Base-by-base conservation (phyloP, 2,329 filamentous ascomycete genomes). In the Ophiocordyceps robertsii region DNA sequence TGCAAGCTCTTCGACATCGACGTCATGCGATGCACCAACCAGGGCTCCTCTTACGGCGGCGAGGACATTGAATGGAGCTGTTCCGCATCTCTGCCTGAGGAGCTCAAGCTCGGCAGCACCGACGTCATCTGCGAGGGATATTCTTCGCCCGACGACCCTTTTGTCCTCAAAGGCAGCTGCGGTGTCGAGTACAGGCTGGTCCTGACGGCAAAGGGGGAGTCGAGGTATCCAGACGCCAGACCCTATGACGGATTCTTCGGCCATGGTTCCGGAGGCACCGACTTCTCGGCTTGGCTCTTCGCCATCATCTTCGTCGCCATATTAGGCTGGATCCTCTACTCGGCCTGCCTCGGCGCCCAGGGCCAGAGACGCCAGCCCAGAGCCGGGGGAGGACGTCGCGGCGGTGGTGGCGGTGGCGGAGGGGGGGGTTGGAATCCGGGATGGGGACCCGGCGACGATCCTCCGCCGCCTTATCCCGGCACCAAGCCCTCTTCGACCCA, bases 121-220 rank as follows among this genome's bases (percentile, higher is more conserved):
- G 89, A 96, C 47, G 90, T 96, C 43, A 69, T 88, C 11, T 98
- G 92, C 61, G 90, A 98, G 57, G 90, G 92, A 11, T 96, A 95
- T 64, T 68, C 75, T 44, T 70, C 67, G 13, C 64, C 81, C 1
- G 77, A 90, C 38, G 92, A 96, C 59, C 77, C 78, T 0, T 93
- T 87, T 60, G 75, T 96, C n/a, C 66, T 96, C 42, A 88, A 84
- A 55, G 92, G 92, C 19, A 92, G 84, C 60, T 96, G 90, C 62
- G 92, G 84, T 13, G 89, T 95, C 21, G 86, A 95, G 63, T 96
- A 96, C 62, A 72, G 82, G 13, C 63, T 96, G 7, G 61, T 83
- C 0, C 67, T 96, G 41, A 96, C 89, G 1, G 77, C 82, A 11
- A 68, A 72, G 47, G 92, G 92, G 3, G 79, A 89, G 63, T 63